Conservation (phyloP, 768 basidiomycete species). For the Termitomyces sp. region DNA sequence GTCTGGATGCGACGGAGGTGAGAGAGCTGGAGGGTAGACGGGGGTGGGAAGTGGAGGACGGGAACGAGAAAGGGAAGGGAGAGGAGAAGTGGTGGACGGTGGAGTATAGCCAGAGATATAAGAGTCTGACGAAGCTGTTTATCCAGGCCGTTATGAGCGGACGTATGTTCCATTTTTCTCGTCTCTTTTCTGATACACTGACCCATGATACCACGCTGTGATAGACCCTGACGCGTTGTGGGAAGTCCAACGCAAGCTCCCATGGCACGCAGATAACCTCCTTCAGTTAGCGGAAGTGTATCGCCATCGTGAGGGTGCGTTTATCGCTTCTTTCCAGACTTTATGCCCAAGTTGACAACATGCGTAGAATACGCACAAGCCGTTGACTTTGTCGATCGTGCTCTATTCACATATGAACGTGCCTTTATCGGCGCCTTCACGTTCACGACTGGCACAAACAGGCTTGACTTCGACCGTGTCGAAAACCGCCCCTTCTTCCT, state of each 20-base stretch:
- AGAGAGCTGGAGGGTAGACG: slow-evolving; percentile 33
- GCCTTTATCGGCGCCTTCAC: slow-evolving; percentile 84
- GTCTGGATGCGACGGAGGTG: slow-evolving; percentile 51
- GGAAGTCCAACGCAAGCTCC: slow-evolving; percentile 66
- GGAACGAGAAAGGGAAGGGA: slow-evolving; percentile 11
- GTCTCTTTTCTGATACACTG: neutral
- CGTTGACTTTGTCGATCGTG: slow-evolving; percentile 86
- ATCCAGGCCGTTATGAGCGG: slow-evolving; percentile 77
- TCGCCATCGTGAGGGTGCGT: slow-evolving; percentile 78
- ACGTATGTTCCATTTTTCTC: slow-evolving; percentile 42
- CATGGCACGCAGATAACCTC: slow-evolving; percentile 92
- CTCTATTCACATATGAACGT: slow-evolving; percentile 89
- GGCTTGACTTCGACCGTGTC: slow-evolving; percentile 85
- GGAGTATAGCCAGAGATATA: slow-evolving; percentile 82
- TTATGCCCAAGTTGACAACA: neutral
- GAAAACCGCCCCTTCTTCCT: slow-evolving; percentile 94
- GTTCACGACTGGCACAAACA: slow-evolving; percentile 72
- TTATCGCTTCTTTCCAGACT: no score
- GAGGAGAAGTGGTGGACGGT: slow-evolving; percentile 88
- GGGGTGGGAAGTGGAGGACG: slow-evolving; percentile 22
- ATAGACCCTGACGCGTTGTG: slow-evolving; percentile 77
- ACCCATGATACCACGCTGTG: neutral
- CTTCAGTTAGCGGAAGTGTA: slow-evolving; percentile 83
- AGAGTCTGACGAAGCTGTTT: slow-evolving; percentile 74
- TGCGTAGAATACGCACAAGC: slow-evolving; percentile 71